Percentiles rank a stretch among this genome's conserved stretches.
Conservation (phyloP, 768 basidiomycete genomes). For the Trametopsis cervina region DNA sequence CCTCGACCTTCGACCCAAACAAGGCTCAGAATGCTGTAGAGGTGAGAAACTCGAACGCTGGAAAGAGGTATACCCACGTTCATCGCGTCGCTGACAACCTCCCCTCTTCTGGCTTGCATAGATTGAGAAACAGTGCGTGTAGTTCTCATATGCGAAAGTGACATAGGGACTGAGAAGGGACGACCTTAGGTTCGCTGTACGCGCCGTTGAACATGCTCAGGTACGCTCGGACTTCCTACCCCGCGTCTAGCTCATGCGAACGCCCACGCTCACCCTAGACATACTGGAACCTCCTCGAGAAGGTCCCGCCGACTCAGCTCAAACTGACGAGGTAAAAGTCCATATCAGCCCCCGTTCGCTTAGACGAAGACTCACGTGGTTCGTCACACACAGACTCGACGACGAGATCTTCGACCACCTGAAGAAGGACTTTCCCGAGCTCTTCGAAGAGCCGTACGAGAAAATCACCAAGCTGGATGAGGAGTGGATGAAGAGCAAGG, state of each 20-base stretch:
- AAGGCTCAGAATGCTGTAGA: slow-evolving; percentile 89
- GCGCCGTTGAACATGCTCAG: slow-evolving; percentile 94
- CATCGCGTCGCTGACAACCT: too few species aligned
- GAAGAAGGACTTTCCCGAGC: slow-evolving; percentile 76
- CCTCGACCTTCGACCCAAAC: slow-evolving; percentile 73
- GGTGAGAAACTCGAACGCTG: too few species aligned
- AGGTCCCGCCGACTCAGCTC: slow-evolving; percentile 68
- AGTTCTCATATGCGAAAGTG: neutral
- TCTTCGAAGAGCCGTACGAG: slow-evolving; percentile 29
- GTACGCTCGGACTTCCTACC: slow-evolving; percentile 34
- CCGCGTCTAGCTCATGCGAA: neutral
- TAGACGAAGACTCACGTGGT: too few species aligned
- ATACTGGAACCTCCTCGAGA: slow-evolving; percentile 90
- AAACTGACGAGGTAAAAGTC: slow-evolving; percentile 75
- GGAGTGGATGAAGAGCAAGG: slow-evolving; percentile 83
- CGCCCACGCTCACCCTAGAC: slow-evolving; percentile 42
- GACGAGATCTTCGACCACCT: slow-evolving; percentile 86
- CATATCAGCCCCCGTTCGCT: too few species aligned
- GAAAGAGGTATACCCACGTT: too few species aligned
- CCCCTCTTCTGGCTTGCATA: slow-evolving; percentile 27
- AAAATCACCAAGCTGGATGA: slow-evolving; percentile 66
- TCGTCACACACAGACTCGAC: slow-evolving; percentile 42
- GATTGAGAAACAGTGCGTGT: slow-evolving; percentile 93
- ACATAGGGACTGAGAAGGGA: neutral
- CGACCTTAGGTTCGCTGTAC: slow-evolving; percentile 71